Evolutionary conservation across 169 alveolate genomes (phyloP).

Genomic region (Haemoproteus tartakovskyi): DNA sequence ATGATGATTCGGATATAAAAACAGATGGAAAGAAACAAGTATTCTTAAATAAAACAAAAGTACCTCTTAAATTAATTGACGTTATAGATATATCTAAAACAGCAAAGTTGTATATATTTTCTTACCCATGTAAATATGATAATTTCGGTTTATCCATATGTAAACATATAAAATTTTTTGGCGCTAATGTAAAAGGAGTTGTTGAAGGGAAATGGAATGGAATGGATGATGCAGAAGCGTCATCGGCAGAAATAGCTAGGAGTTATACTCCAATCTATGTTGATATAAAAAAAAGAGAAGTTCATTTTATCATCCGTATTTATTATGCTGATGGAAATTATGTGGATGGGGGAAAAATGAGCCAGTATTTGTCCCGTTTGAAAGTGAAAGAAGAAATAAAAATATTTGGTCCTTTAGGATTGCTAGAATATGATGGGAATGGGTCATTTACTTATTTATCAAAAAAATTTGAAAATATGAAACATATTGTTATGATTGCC

Average conservation of each 20-base stretch:
- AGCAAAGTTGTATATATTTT: conserved; percentile 43
- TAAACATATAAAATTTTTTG: conserved; percentile 61
- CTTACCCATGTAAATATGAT: conserved; percentile 41
- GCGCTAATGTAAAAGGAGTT: conserved; percentile 18
- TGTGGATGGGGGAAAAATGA: conserved; percentile 78
- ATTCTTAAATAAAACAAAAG: conserved; percentile 18
- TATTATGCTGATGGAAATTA: conserved; percentile 63
- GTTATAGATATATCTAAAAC: conserved; percentile 26
- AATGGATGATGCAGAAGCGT: conserved; percentile 26
- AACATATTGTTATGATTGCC: conserved; percentile 72
- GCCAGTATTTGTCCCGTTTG: conserved; percentile 9
- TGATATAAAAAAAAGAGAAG: conserved; percentile 64
- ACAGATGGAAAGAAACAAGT: not conserved
- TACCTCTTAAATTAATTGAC: conserved; percentile 5
- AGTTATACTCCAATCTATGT: conserved; percentile 78
- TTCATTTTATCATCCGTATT: conserved; percentile 77
- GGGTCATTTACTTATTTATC: conserved; percentile 20
- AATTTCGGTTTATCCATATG: conserved; percentile 59
- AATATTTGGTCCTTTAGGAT: conserved; percentile 49
- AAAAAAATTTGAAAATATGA: conserved; percentile 18
- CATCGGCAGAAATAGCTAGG: conserved; percentile 32
- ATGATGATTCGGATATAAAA: conserved; percentile 16
- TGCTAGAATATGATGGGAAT: conserved; percentile 51
- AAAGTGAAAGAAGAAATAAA: not conserved
- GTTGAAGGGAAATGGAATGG: conserved; percentile 59